These are phyloP conservation scores for Knoxdaviesia proteae DNA, from an alignment of 2,329 filamentous ascomycete genomes.

Conservation along the genomic window DNA sequence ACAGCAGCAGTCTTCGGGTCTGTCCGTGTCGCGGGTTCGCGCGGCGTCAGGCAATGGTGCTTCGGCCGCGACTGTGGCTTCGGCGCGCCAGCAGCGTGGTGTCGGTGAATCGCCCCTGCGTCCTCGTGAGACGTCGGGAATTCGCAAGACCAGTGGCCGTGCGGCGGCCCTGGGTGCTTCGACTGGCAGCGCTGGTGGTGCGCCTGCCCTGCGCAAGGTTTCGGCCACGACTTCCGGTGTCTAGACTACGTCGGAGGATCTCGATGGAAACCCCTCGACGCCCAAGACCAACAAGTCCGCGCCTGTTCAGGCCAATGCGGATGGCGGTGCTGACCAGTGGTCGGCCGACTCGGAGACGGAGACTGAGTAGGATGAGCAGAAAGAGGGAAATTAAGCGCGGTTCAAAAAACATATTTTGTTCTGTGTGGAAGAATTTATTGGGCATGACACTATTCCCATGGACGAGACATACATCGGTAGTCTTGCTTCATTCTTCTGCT, in stretches of 20 bases:
- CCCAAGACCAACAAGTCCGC: too few species aligned
- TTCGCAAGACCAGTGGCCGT: conserved; percentile 46
- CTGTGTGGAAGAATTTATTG: too few species aligned
- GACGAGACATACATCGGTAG: conserved; percentile 1
- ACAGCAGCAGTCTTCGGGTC: too few species aligned
- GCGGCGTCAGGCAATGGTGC: neutral
- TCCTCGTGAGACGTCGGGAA: conserved; percentile 28
- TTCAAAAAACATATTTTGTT: too few species aligned
- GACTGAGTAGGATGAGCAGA: too few species aligned
- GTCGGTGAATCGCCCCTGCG: conserved; percentile 23
- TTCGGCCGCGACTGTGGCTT: conserved; percentile 3
- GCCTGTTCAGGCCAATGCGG: too few species aligned
- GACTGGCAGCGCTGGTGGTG: too few species aligned
- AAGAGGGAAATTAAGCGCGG: too few species aligned
- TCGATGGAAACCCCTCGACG: too few species aligned
- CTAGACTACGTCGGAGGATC: conserved; percentile 8
- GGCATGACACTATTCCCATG: too few species aligned
- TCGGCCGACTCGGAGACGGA: too few species aligned
- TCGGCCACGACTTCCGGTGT: conserved; percentile 16
- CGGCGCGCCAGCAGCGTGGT: neutral
- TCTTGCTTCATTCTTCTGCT: neutral
- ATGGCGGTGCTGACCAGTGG: too few species aligned
- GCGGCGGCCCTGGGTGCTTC: conserved; percentile 15
- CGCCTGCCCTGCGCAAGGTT: conserved; percentile 22
- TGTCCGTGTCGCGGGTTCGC: neutral